Conservation (phyloP, 176 grass and related monocot genomes). For the Carex kokanica region DNA sequence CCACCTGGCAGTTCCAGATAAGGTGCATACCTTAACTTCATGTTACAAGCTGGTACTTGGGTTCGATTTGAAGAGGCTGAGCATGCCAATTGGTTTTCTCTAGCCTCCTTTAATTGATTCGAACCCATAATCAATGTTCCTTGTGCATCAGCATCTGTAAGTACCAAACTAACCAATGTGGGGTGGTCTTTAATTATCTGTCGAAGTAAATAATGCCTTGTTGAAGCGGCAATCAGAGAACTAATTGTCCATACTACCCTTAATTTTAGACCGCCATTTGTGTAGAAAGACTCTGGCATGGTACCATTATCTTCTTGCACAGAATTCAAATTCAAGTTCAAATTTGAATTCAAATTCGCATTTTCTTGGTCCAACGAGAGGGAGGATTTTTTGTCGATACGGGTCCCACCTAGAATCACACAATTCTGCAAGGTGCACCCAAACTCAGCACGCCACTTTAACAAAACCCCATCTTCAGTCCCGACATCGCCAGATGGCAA, state of each 20-base stretch:
- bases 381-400: constrained; percentile 31
- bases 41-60: constrained; percentile 75
- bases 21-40: constrained; percentile 71
- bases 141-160: constrained; percentile 64
- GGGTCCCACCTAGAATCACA: constrained; percentile 68
- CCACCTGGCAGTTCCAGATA: constrained; percentile 65
- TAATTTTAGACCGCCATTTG: constrained; percentile 77
- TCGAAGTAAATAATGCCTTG: constrained; percentile 73
- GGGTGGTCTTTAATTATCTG: constrained; percentile 71
- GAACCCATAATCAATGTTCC: constrained; percentile 61
- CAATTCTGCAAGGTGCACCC: constrained; percentile 82
- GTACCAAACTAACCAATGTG: constrained; percentile 57
- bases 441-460: constrained; percentile 69
- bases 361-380: neutral
- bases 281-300: constrained; percentile 95
- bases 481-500: constrained; percentile 66
- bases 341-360: constrained; percentile 11
- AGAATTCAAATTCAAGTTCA: constrained; percentile 21
- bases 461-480: constrained; percentile 59
- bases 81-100: constrained; percentile 47
- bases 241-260: constrained; percentile 96
- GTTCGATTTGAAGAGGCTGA: constrained; percentile 68
- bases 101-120: constrained; percentile 78
- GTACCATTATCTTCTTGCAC: constrained; percentile 50
- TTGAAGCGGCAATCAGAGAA: constrained; percentile 76